A percentile compares a stretch with the other conserved stretches of the same genome.
These are phyloP conservation scores for Melanogaster broomeanus DNA, from an alignment of 768 basidiomycete genomes.

Conservation along the genomic window DNA sequence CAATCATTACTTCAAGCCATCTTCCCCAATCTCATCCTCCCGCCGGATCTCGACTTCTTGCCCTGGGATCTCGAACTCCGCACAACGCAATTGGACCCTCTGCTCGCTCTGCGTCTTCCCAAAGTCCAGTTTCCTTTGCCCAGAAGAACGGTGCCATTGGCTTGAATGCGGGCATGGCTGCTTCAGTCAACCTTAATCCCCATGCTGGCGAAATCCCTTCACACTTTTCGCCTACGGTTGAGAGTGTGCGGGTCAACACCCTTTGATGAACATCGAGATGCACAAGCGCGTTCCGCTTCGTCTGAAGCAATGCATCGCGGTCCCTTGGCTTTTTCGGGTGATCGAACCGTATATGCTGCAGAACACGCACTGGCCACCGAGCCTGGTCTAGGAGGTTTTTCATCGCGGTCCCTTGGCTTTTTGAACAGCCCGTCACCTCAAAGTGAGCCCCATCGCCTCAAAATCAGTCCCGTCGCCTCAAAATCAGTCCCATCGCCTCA, in stretches of 20 bases:
- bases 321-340: constrained; percentile 14
- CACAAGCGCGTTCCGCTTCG: constrained; percentile 3
- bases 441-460: no score
- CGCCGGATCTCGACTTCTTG: constrained; percentile 45
- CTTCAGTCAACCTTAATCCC: constrained; percentile 8
- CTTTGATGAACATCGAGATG: constrained; percentile 48
- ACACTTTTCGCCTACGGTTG: constrained; percentile 9
- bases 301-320: constrained; percentile 23
- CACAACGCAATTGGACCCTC: constrained; percentile 19
- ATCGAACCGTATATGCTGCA: constrained; percentile 22
- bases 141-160: constrained; percentile 23
- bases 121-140: constrained; percentile 21
- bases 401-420: no score
- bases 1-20: constrained; percentile 39
- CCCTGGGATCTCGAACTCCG: constrained; percentile 32
- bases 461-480: no score
- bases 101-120: constrained; percentile 19
- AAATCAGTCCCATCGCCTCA: no score
- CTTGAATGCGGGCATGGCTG: constrained; percentile 9
- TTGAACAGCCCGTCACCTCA: no score
- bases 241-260: constrained; percentile 30
- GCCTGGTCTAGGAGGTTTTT: constrained; percentile 12
- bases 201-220: constrained; percentile 16
- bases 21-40: constrained; percentile 40
- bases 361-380: constrained; percentile 24